A percentile compares a stretch with the other conserved stretches of the same genome.
phyloP scores from a whole-genome alignment of 2,329 filamentous ascomycete species.

The Byssochlamys sp. region DNA sequence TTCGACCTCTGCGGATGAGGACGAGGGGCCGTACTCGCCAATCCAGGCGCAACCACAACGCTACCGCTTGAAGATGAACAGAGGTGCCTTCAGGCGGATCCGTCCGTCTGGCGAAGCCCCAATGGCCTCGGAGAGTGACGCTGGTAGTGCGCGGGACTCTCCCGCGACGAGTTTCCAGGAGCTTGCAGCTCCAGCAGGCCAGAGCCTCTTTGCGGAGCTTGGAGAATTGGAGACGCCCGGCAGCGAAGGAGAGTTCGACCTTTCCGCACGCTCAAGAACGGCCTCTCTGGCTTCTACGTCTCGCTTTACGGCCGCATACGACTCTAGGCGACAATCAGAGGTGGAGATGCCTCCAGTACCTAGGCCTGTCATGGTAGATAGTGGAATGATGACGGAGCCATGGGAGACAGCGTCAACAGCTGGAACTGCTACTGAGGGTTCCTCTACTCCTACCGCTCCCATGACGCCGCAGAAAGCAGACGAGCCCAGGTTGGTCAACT shows the following conservation, averaged over 20 bases:
- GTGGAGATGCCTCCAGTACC: slow-evolving; percentile 13
- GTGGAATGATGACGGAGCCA: slow-evolving; percentile 54
- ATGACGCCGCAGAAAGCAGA: slow-evolving; percentile 12
- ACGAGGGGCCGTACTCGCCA: slow-evolving; percentile 60
- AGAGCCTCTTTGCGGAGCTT: slow-evolving; percentile 86
- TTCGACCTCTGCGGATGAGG: slow-evolving; percentile 72
- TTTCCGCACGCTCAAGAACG: slow-evolving; percentile 26
- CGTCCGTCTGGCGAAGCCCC: slow-evolving; percentile 37
- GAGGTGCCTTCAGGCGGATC: slow-evolving; percentile 53
- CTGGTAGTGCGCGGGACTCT: slow-evolving; percentile 40
- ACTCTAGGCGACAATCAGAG: slow-evolving; percentile 25
- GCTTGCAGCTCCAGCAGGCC: slow-evolving; percentile 44
- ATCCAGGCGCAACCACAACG: slow-evolving; percentile 54
- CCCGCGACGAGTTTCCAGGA: slow-evolving; percentile 45
- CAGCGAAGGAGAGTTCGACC: slow-evolving; percentile 56
- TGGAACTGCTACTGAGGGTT: slow-evolving; percentile 14
- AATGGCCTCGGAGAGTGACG: slow-evolving; percentile 30
- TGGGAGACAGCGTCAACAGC: slow-evolving; percentile 34
- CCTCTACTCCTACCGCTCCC: slow-evolving; percentile 11
- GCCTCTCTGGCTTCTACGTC: slow-evolving; percentile 32
- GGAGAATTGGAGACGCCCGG: slow-evolving; percentile 64
- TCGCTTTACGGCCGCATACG: slow-evolving; percentile 19
- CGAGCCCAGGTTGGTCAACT: slow-evolving; percentile 24
- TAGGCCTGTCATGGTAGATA: slow-evolving; percentile 46
- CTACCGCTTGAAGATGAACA: slow-evolving; percentile 62